Percentiles rank a stretch among this genome's conserved stretches.
Evolutionary conservation across 78 protist species (phyloP).

Genomic region (Dictyostelium citrinum): DNA sequence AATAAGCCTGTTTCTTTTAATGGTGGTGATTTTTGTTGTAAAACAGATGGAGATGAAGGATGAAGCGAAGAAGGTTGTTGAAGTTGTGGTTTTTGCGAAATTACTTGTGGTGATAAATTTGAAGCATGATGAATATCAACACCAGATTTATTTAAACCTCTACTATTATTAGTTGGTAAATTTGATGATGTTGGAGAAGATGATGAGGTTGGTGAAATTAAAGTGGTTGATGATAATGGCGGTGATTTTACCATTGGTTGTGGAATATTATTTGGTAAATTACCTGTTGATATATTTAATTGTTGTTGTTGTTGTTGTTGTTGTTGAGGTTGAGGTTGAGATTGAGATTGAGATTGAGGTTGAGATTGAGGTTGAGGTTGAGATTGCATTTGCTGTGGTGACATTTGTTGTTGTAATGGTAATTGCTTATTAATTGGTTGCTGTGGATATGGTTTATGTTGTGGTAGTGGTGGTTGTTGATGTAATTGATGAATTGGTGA

Average conservation of each 20-base stretch:
- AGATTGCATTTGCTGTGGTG: not conserved
- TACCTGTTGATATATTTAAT: not conserved
- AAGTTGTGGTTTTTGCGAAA: not conserved
- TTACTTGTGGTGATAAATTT: not conserved
- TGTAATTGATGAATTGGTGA: not conserved
- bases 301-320: conserved; percentile 5
- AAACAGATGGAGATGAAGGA: not conserved
- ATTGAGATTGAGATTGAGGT: not conserved
- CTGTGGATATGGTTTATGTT: not conserved
- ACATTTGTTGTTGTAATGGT: not conserved
- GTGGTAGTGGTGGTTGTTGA: not conserved
- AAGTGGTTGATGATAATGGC: not conserved
- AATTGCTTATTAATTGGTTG: not conserved
- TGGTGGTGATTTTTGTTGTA: not conserved
- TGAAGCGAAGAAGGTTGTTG: not conserved
- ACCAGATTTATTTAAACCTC: not conserved
- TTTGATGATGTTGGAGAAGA: not conserved
- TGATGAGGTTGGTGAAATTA: not conserved
- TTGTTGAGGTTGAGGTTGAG: not conserved
- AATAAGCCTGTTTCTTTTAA: not conserved
- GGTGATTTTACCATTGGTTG: conserved; percentile 5
- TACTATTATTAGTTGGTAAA: not conserved
- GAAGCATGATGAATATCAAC: not conserved
- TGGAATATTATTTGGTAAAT: not conserved
- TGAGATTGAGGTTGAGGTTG: not conserved